phyloP scores from a whole-genome alignment of 352 stramenopile species.

The Phytophthora uliginosa region DNA sequence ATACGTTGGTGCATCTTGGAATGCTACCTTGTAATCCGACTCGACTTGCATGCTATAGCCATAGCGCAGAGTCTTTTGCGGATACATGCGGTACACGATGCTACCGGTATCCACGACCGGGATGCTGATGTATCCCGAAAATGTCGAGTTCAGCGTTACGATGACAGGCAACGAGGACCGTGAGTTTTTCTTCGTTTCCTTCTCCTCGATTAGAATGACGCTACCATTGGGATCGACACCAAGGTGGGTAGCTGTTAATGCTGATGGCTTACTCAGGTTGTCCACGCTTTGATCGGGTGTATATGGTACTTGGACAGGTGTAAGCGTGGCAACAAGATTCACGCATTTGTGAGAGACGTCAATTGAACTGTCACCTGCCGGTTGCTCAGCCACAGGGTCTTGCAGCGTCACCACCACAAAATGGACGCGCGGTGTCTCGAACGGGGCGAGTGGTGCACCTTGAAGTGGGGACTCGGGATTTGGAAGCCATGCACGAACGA shows the following conservation, averaged over 20 bases:
- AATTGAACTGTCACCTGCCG: slow-evolving; percentile 33
- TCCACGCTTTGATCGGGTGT: slow-evolving; percentile 17
- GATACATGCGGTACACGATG: slow-evolving; percentile 60
- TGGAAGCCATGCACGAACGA: slow-evolving; percentile 30
- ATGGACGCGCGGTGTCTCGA: slow-evolving; percentile 51
- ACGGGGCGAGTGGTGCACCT: slow-evolving; percentile 31
- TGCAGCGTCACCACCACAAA: slow-evolving; percentile 47
- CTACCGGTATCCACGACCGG: slow-evolving; percentile 14
- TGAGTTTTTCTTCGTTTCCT: background rate
- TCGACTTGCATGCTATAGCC: slow-evolving; percentile 72
- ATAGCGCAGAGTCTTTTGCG: slow-evolving; percentile 54
- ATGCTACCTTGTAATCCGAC: slow-evolving; percentile 46
- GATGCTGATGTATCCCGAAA: slow-evolving; percentile 47
- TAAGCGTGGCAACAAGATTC: slow-evolving; percentile 51
- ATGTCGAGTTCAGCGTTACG: slow-evolving; percentile 48
- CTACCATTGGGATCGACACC: slow-evolving; percentile 58
- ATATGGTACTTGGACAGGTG: slow-evolving; percentile 33
- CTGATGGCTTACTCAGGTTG: slow-evolving; percentile 22
- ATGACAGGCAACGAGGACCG: slow-evolving; percentile 26
- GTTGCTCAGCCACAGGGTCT: slow-evolving; percentile 18
- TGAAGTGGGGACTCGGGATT: slow-evolving; percentile 32
- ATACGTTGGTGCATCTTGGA: slow-evolving; percentile 51
- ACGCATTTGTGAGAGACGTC: slow-evolving; percentile 16
- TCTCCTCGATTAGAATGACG: slow-evolving; percentile 59
- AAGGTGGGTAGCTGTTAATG: slow-evolving; percentile 33